Evolutionary conservation across 192 early-diverging fungal species (phyloP), one percentile per base, ranked within the genome.

Genomic region (Backusella psychrophila): DNA sequence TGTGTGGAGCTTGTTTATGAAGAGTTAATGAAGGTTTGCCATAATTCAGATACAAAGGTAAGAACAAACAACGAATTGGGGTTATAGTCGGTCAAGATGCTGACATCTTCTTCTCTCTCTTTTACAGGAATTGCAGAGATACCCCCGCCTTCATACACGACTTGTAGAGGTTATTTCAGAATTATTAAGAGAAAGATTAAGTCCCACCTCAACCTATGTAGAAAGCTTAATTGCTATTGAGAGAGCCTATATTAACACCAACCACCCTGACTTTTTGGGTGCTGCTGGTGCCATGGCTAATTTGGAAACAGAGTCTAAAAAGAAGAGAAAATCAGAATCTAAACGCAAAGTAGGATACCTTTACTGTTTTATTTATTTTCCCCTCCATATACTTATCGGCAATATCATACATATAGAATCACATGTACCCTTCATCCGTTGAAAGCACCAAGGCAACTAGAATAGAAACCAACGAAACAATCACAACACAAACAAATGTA

Each of bases 1-100:
- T 95, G 94, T 75, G 94, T 95, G 31, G 92, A 95, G 76, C 85
- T 92, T 29, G 94, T 90, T 1, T 94, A 95, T 84, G 94, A 95
- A 78, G 94, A 95, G 75, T 80, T 95, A 49, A 89, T 92, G 87
- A 92, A 92, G 80, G 90, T 95, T 52, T 90, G 92, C 59, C 94
- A 93, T 76, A 88, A 80, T 21, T 93, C 91, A 67, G 92, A 92
- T n/a, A 89, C 77, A 80, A 91, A 90, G 87, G 88, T 88, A 84
- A 44, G 21, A 46, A 46, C 1, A 33, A 41, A 1, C 9, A 4
- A 36, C 0, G 6, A 33, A 21, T 31, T 36, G 46, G 19, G 46
- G 4, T 17, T 14, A 44, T 44, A 44, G 14, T 4, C 14, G 42
- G 3, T 6, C 17, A 49, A n/a, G 15, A 49, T 6, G 38, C 19